phyloP scores from a whole-genome alignment of 345 rosid species.

The Crucihimalaya himalaica region DNA sequence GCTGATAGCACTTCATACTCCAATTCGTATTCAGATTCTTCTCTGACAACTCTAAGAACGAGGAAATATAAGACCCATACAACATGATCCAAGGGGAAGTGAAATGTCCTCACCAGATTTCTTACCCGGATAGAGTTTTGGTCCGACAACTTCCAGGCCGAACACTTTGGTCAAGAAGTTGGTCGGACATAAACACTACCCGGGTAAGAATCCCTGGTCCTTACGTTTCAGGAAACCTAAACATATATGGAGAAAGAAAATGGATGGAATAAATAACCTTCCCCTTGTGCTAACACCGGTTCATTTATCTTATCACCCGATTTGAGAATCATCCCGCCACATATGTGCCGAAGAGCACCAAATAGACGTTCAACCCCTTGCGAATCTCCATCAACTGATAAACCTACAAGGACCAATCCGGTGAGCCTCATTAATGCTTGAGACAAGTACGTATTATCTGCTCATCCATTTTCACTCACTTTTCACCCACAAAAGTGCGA shows the following conservation, averaged over 20 bases:
- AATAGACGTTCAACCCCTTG: slow-evolving; percentile 88
- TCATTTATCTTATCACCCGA: slow-evolving; percentile 68
- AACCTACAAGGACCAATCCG: slow-evolving; percentile 54
- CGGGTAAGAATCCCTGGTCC: not conserved
- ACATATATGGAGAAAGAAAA: slow-evolving; percentile 20
- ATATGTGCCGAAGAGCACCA: slow-evolving; percentile 95
- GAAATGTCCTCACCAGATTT: not conserved
- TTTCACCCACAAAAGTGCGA: slow-evolving; percentile 1
- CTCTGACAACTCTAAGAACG: slow-evolving; percentile 66
- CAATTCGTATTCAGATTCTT: slow-evolving; percentile 83
- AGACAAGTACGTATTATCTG: not conserved
- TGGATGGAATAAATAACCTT: slow-evolving; percentile 48
- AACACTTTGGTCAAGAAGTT: no score
- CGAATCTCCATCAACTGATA: slow-evolving; percentile 86
- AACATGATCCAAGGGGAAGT: slow-evolving; percentile 5
- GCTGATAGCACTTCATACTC: slow-evolving; percentile 81
- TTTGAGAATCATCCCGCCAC: slow-evolving; percentile 97
- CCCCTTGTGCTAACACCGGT: slow-evolving; percentile 56
- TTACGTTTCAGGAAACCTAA: not conserved
- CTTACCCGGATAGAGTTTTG: not conserved
- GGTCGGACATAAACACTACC: not conserved
- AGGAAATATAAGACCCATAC: slow-evolving; percentile 16
- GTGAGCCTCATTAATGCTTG: slow-evolving; percentile 6
- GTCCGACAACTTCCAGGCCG: not conserved
- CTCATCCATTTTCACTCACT: not conserved